Percentiles rank a stretch among this genome's conserved stretches.
phyloP scores from a whole-genome alignment of 2,329 filamentous ascomycete genomes.

The Arthrobotrys sphaeroides region DNA sequence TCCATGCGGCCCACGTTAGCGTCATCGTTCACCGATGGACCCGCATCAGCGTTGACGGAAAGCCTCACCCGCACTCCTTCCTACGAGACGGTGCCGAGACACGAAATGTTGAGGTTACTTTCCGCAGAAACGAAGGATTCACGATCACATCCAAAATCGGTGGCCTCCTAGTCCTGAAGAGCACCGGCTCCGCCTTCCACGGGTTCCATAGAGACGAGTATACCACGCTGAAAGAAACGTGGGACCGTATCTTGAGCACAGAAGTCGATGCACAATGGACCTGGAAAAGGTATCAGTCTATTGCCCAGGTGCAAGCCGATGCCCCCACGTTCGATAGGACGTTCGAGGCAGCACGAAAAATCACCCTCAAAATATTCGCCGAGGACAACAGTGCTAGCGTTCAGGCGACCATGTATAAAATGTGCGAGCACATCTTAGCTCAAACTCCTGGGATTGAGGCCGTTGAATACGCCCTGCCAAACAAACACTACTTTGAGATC shows the following conservation, averaged over 20 bases:
- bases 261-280: slow-evolving; percentile 88
- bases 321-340: slow-evolving; percentile 76
- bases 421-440: slow-evolving; percentile 86
- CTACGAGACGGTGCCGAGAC: slow-evolving; percentile 88
- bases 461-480: slow-evolving; percentile 86
- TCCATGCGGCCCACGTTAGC: slow-evolving; percentile 81
- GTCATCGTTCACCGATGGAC: slow-evolving; percentile 90
- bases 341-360: slow-evolving; percentile 78
- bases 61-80: slow-evolving; percentile 95
- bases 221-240: slow-evolving; percentile 87
- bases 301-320: slow-evolving; percentile 74
- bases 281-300: slow-evolving; percentile 76
- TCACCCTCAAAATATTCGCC: slow-evolving; percentile 92
- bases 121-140: slow-evolving; percentile 75
- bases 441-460: slow-evolving; percentile 75
- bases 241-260: slow-evolving; percentile 94
- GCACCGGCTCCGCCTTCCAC: slow-evolving; percentile 94
- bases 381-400: slow-evolving; percentile 91
- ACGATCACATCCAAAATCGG: slow-evolving; percentile 79
- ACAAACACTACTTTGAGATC: slow-evolving; percentile 99
- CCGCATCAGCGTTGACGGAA: slow-evolving; percentile 84
- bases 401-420: slow-evolving; percentile 99
- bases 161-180: slow-evolving; percentile 90
- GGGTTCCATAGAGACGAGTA: slow-evolving; percentile 92
- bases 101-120: slow-evolving; percentile 78